phyloP scores from a whole-genome alignment of 176 grass and related monocot species.

The Ananas comosus region DNA sequence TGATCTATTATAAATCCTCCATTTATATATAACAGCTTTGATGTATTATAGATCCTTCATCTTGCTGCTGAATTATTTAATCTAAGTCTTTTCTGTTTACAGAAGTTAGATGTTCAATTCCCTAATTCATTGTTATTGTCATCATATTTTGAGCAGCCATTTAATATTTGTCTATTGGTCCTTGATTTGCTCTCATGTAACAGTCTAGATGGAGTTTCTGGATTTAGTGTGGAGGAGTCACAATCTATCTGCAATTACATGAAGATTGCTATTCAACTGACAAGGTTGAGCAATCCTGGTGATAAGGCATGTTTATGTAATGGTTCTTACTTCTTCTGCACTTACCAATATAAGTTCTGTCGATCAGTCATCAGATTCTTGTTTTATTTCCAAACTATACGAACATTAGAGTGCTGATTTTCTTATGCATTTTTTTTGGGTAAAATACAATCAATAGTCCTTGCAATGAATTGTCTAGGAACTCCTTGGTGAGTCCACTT shows the following conservation, averaged over 20 bases:
- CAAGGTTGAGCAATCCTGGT: constrained; percentile 22
- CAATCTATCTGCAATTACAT: constrained; percentile 57
- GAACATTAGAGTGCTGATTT: neutral
- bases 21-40: no score
- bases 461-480: neutral
- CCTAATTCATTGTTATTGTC: neutral
- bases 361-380: neutral
- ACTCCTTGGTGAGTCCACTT: no score
- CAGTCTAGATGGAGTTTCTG: constrained; percentile 37
- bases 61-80: no score
- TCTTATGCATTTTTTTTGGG: no score
- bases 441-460: neutral
- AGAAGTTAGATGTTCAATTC: no score
- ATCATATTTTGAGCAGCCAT: no score
- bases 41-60: no score
- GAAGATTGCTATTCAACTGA: constrained; percentile 48
- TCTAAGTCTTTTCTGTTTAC: no score
- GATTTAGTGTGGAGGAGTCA: constrained; percentile 45
- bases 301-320: constrained; percentile 19
- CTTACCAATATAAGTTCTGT: neutral
- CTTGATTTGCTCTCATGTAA: constrained; percentile 6
- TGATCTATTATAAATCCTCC: neutral
- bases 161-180: no score
- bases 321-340: neutral
- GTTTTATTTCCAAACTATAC: neutral